Base-by-base conservation (phyloP, 768 basidiomycete species). In the Collybiopsis luxurians region DNA sequence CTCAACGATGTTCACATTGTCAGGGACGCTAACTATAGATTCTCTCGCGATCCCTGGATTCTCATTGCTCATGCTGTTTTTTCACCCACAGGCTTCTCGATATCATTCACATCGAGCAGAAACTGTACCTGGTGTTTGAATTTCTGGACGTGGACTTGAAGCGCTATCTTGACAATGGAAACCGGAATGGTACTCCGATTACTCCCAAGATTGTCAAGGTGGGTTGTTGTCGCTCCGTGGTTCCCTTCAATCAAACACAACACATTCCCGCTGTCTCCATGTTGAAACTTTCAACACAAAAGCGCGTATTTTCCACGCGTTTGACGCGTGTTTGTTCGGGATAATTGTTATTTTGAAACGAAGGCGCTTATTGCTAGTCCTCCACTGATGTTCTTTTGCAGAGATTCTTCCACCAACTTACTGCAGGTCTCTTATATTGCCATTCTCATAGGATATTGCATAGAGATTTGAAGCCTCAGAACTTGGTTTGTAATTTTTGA, bases 141-240 rank as follows among this genome's bases (percentile, higher is more conserved):
- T 98, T 95, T 73, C 81, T 99, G 55, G 95, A 99, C 67, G 87
- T 95, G 56, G 97, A 99, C 73, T 74, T 99, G 60, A 99, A 99
- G 72, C 83, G 90, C 31, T 99, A 95, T 73, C 97, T 98, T 84
- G 97, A 98, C 69, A 85, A 85, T 36, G 86, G 88, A 49, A 95
- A 82, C 68, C 83, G 79, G 66, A 75, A 74, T 50, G 83, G 87
- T 57, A 83, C 82, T 40, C 90, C 92, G 40, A 86, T 98, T 60
- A 77, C 84, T 23, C 76, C 80, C 48, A 81, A 82, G 27, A 84
- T 89, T 60, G 86, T 87, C 72, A 93, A 95, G 87, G 95, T 93
- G 65, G 67, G 88, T 60, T 38, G n/a, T n/a, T n/a, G n/a, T n/a
- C n/a, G n/a, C n/a, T n/a, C n/a, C 39, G 38, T 50, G 52, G 49